Base-by-base conservation (phyloP, 2,329 filamentous ascomycete genomes). In the Whalleya microplaca region DNA sequence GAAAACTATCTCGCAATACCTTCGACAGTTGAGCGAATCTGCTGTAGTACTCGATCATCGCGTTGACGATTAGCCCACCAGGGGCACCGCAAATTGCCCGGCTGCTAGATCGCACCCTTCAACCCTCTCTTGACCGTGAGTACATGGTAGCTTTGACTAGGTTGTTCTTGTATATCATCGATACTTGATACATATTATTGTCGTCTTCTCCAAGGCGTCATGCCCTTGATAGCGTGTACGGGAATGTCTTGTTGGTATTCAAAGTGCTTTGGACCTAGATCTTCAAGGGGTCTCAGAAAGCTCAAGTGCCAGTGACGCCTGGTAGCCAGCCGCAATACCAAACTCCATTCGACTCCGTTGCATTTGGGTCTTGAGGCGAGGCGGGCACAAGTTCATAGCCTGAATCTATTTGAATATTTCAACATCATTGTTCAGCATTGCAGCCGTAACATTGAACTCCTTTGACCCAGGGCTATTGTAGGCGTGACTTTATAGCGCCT, bases 311-410 rank as follows among this genome's bases (percentile, higher is more conserved):
- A 8, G 53, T 50, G 12, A 62, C 19, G 37, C 57, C 59, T 3
- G 50, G 49, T n/a, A 56, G 56, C 59, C 56, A 57, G 21, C 53
- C 56, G 8, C 47, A 55, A 41, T 55, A 59, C 56, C 54, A 62
- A 3, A 48, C 43, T 16, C 45, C 42, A 19, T 59, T 55, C 8
- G 45, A 12, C 21, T 55, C 56, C 12, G 54, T 59, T 14, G 45
- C 47, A 8, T 55, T 62, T 12, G 56, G 59, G 21, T 62, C 45
- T 4, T 47, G 19, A 21, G 51, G 23, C 19, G 53, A 55, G 12
- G 43, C 55, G 6, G 54, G 23, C 3, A 55, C 51, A 2, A 59
- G 53, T 29, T 62, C 57, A 32, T 55, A 62, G 32, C 59, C 57
- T 19, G 48, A 4, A 27, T 27, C 23, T 27, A 4, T 27, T 9